phyloP scores from a whole-genome alignment of 805 yeast genomes.

The Candida ascalaphidarum region DNA sequence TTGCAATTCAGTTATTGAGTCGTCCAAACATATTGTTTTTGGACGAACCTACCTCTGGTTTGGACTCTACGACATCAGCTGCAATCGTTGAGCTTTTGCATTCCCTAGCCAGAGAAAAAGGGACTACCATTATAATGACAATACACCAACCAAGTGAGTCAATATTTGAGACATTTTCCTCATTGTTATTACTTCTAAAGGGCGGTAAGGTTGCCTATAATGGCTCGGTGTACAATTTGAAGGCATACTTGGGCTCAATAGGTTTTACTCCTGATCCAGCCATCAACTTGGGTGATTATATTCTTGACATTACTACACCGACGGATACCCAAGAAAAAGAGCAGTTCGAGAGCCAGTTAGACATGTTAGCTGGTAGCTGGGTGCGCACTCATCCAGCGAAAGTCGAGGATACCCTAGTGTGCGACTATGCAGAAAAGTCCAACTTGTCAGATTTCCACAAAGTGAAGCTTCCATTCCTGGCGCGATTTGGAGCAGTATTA shows the following conservation, averaged over 20 bases:
- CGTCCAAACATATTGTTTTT: conserved; percentile 64
- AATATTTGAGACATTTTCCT: conserved; percentile 56
- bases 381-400: no score
- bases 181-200: conserved; percentile 62
- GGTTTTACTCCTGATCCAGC: conserved; percentile 53
- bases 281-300: conserved; percentile 67
- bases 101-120: conserved; percentile 45
- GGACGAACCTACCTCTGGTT: conserved; percentile 88
- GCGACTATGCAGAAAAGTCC: no score
- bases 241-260: conserved; percentile 35
- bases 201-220: conserved; percentile 67
- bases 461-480: conserved; percentile 12
- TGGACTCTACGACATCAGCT: conserved; percentile 72
- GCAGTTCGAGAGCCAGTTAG: conserved; percentile 12
- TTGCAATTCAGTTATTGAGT: conserved; percentile 69
- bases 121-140: conserved; percentile 62
- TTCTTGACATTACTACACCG: conserved; percentile 60
- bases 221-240: conserved; percentile 43
- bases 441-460: conserved; percentile 30
- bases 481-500: conserved; percentile 21
- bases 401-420: conserved; percentile 13
- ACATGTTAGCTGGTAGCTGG: conserved; percentile 16
- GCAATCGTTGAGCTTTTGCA: conserved; percentile 56
- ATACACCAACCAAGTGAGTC: conserved; percentile 80
- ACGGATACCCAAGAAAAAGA: conserved; percentile 17